Conservation (phyloP, 129 eudicot species). For the Gnaphalium uliginosum region DNA sequence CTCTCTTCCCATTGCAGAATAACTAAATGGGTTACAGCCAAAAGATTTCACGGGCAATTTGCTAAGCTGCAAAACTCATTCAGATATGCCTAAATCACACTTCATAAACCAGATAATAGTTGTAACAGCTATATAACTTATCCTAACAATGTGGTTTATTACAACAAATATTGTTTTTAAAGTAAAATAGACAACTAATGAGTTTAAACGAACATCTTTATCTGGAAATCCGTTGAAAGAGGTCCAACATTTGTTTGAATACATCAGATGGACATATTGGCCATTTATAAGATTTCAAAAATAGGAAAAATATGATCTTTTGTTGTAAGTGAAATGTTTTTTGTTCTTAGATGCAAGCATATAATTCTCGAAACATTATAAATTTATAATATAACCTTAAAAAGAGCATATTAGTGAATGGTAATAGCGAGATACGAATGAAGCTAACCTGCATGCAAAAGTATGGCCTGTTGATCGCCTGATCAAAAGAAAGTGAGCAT, state of each 20-base stretch:
- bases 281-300: neutral
- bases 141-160: neutral
- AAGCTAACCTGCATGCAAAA: slow-evolving; percentile 88
- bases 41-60: slow-evolving; percentile 67
- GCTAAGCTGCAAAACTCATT: slow-evolving; percentile 48
- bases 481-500: slow-evolving; percentile 66
- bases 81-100: neutral
- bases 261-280: neutral
- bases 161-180: neutral
- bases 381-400: neutral
- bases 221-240: neutral
- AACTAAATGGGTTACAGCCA: slow-evolving; percentile 56
- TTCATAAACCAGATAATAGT: neutral
- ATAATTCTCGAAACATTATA: neutral
- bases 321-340: neutral
- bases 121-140: neutral
- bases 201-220: neutral
- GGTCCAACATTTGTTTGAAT: neutral
- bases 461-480: slow-evolving; percentile 48
- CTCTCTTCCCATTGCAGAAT: slow-evolving; percentile 77
- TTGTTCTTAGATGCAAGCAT: neutral
- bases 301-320: neutral
- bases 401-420: neutral
- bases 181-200: neutral
- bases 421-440: neutral